Evolutionary conservation across 106 monocot genomes (phyloP).

Genomic region (Agapanthus africanus): DNA sequence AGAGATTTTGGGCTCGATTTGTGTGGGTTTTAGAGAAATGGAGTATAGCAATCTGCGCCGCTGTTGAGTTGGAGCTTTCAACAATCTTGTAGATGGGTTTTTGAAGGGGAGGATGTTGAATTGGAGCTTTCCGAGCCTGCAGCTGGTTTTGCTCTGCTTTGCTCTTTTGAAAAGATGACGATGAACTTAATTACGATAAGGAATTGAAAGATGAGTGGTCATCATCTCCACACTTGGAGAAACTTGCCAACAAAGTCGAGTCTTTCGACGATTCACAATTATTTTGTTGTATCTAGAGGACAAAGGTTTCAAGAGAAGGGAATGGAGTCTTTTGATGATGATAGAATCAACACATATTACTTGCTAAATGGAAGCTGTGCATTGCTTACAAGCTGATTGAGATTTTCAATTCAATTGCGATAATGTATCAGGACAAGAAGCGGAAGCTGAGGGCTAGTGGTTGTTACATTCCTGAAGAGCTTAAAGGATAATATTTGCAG

Average conservation of each 20-base stretch:
- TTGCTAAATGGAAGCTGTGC: slow-evolving; percentile 66
- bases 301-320: slow-evolving; percentile 57
- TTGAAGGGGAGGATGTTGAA: slow-evolving; percentile 78
- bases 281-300: slow-evolving; percentile 41
- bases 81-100: slow-evolving; percentile 67
- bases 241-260: slow-evolving; percentile 40
- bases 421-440: too few species aligned
- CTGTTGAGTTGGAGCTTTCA: slow-evolving; percentile 55
- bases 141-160: slow-evolving; percentile 56
- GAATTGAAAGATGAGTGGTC: slow-evolving; percentile 65
- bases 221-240: slow-evolving; percentile 68
- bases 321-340: slow-evolving; percentile 52
- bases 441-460: too few species aligned
- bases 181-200: neutral
- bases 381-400: slow-evolving; percentile 84
- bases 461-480: too few species aligned
- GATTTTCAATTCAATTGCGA: slow-evolving; percentile 51
- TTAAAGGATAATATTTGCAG: too few species aligned
- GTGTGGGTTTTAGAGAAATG: slow-evolving; percentile 51
- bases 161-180: slow-evolving; percentile 42
- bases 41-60: slow-evolving; percentile 26
- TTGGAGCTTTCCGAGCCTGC: slow-evolving; percentile 61
- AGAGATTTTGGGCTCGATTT: slow-evolving; percentile 32
- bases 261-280: slow-evolving; percentile 13
- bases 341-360: slow-evolving; percentile 88